Base-by-base conservation (phyloP, 192 early-diverging fungal species). In the Podila epicladia region DNA sequence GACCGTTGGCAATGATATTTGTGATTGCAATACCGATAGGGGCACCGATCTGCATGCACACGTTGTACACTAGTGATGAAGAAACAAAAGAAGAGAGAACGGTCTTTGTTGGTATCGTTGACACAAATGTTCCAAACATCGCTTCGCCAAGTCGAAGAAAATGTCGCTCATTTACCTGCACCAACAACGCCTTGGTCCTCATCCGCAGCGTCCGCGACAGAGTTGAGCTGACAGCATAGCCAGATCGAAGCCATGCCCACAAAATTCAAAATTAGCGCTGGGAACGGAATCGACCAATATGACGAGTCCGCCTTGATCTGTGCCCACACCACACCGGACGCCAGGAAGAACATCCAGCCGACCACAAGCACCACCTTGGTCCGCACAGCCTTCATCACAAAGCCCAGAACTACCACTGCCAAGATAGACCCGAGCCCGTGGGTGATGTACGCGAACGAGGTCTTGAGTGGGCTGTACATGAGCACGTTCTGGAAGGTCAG, bases 1-100 rank as follows among this genome's bases (percentile, higher is more conserved):
- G 57, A 11, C 66, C 50, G 61, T 77, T 70, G 5, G 75, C 75
- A 22, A 79, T 58, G 19, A 77, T 77, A 33, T 76, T 79, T 26
- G 75, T 53, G 48, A 84, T 67, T 20, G 82, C 82, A 22, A 78
- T 73, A 4, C 82, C 82, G 24, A 84, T 77, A 6, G 75, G 75
- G 15, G 82, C 69, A 29, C 82, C 82, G 24, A 84, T 53, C 55
- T 84, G 82, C 24, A 73, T 35, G 13, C 62, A 62, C 3, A 77
- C 67, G 29, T 78, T 84, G 57, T 84, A 84, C 0, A 74, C 69
- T 76, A 50, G 1, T 2, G n/a, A 26, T 12, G 33, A 64, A 64
- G 33, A 22, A 19, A 24, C n/a, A 41, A 5, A 35, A 64, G n/a
- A 4, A 13, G 24, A 65, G 17, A 20, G 37, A 22, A 35, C n/a